Evolutionary conservation across 257 asterid species (phyloP).

Genomic region (Plantago elongata): DNA sequence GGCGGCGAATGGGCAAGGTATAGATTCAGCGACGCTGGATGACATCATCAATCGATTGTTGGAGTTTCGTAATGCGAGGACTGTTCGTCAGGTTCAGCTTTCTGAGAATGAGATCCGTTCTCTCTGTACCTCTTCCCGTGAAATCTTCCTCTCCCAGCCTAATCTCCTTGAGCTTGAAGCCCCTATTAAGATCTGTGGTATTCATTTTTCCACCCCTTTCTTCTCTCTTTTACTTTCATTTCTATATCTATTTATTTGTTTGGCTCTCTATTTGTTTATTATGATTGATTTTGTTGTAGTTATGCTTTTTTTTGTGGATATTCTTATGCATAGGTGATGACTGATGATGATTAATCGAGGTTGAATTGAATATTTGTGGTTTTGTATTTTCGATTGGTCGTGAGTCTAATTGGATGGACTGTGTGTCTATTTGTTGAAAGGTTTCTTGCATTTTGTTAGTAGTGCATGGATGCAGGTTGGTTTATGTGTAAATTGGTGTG

Average conservation of each 20-base stretch:
- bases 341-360: background rate
- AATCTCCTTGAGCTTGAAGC: constrained; percentile 96
- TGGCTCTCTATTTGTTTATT: background rate
- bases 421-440: too few relatives aligned
- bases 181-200: constrained; percentile 98
- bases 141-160: constrained; percentile 84
- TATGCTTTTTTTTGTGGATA: too few relatives aligned
- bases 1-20: constrained; percentile 75
- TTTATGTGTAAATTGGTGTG: too few relatives aligned
- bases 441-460: too few relatives aligned
- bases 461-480: too few relatives aligned
- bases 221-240: background rate
- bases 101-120: constrained; percentile 90
- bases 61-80: constrained; percentile 76
- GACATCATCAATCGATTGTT: constrained; percentile 75
- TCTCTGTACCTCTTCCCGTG: constrained; percentile 69
- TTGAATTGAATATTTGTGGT: too few relatives aligned
- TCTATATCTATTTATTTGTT: background rate
- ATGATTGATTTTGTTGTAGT: background rate
- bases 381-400: too few relatives aligned
- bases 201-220: too few relatives aligned
- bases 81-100: constrained; percentile 81
- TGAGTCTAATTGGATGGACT: too few relatives aligned
- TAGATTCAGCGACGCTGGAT: constrained; percentile 71
- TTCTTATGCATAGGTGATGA: background rate